Percentiles rank a stretch among this genome's conserved stretches.
These are phyloP conservation scores for Trichophyton benhamiae DNA, from an alignment of 2,329 filamentous ascomycete genomes.

Conservation along the genomic window DNA sequence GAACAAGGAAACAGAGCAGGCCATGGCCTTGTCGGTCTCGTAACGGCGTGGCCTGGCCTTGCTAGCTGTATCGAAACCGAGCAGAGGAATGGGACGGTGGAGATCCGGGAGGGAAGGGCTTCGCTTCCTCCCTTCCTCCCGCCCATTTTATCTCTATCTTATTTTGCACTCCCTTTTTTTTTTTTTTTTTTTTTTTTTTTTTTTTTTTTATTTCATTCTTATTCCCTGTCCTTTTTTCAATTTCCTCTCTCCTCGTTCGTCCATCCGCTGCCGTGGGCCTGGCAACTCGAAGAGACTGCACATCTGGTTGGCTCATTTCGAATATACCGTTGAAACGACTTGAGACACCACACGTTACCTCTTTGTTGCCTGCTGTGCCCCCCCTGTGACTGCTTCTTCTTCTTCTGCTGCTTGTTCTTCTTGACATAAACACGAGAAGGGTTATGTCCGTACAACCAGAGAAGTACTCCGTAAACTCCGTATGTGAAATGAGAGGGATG, in stretches of 20 bases:
- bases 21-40: background rate
- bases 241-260: background rate
- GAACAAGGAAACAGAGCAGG: background rate
- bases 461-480: no score
- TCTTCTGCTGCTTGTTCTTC: background rate
- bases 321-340: background rate
- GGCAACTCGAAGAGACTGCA: background rate
- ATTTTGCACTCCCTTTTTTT: background rate
- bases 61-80: background rate
- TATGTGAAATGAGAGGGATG: no score
- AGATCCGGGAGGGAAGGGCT: slow-evolving; percentile 1
- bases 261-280: background rate
- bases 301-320: background rate
- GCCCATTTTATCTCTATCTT: background rate
- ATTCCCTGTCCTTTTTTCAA: background rate
- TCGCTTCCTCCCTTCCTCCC: slow-evolving; percentile 2
- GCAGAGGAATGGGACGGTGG: slow-evolving; percentile 2
- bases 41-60: slow-evolving; percentile 3
- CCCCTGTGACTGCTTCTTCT: background rate
- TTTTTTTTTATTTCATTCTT: background rate
- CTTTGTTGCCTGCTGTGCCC: background rate
- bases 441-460: no score
- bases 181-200: background rate
- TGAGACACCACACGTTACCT: background rate
- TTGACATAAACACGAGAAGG: background rate